Evolutionary conservation across 2,329 filamentous ascomycete species (phyloP).

Genomic region (Pyricularia sp.): DNA sequence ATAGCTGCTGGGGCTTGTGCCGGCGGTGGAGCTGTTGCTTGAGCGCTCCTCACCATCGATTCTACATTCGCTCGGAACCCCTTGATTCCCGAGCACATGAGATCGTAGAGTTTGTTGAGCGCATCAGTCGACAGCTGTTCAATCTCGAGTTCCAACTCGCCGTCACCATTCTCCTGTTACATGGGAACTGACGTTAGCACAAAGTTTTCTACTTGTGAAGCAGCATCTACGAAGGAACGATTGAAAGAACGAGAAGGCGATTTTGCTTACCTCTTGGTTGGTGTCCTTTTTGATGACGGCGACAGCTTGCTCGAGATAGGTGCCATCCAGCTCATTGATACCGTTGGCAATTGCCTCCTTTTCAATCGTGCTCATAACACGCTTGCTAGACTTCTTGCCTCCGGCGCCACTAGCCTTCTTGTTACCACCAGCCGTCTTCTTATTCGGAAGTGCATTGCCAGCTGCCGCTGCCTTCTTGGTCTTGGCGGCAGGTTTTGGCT

Average conservation of each 20-base stretch:
- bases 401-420: conserved; percentile 31
- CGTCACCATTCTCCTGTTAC: conserved; percentile 45
- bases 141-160: conserved; percentile 51
- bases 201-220: background rate
- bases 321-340: conserved; percentile 70
- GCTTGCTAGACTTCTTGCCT: conserved; percentile 41
- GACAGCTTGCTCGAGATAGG: conserved; percentile 72
- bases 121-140: conserved; percentile 48
- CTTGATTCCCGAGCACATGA: conserved; percentile 30
- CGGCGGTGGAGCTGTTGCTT: conserved; percentile 12
- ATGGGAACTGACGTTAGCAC: background rate
- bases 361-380: conserved; percentile 65
- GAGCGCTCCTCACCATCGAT: conserved; percentile 13
- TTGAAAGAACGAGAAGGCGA: too few relatives aligned
- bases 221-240: conserved; percentile 14
- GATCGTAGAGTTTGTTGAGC: conserved; percentile 39
- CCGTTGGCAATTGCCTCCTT: conserved; percentile 87
- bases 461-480: conserved; percentile 27
- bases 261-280: conserved; percentile 58
- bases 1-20: conserved; percentile 14
- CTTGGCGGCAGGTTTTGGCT: conserved; percentile 46
- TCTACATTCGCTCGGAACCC: conserved; percentile 23
- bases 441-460: conserved; percentile 22
- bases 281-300: conserved; percentile 85
- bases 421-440: conserved; percentile 15